Conservation (phyloP, 345 rosid species). For the Murraya paniculata region DNA sequence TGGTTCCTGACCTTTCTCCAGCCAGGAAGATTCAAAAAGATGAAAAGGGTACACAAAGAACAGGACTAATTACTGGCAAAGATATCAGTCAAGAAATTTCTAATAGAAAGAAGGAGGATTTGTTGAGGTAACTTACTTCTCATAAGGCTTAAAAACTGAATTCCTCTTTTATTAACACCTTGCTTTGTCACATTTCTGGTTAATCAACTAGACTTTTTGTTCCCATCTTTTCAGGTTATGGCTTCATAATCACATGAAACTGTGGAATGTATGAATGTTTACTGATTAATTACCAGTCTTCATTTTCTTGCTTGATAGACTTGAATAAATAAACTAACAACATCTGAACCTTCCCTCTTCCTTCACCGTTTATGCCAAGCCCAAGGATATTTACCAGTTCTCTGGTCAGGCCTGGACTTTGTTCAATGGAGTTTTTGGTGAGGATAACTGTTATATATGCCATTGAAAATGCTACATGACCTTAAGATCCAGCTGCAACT, state of each 20-base stretch:
- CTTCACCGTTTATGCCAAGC: not conserved
- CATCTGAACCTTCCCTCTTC: not conserved
- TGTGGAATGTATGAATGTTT: not conserved
- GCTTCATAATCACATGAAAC: not conserved
- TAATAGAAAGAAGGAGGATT: constrained; percentile 57
- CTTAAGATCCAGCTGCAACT: not conserved
- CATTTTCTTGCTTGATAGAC: not conserved
- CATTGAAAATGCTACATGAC: not conserved
- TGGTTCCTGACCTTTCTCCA: constrained; percentile 50
- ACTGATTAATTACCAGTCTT: not conserved
- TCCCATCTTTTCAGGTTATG: not conserved
- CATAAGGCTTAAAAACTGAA: not conserved
- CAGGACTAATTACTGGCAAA: constrained; percentile 70
- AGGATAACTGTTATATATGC: not conserved
- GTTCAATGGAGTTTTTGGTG: not conserved
- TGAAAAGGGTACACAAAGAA: constrained; percentile 44
- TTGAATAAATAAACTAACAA: not conserved
- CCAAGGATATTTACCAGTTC: not conserved
- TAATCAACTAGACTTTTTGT: not conserved
- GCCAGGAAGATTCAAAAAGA: constrained; percentile 51
- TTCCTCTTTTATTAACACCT: not conserved
- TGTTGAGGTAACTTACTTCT: constrained; percentile 45
- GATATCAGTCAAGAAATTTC: constrained; percentile 59
- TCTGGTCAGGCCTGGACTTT: not conserved
- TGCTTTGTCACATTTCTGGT: constrained; percentile 9